These are phyloP conservation scores for Erysimum cheiri DNA, from an alignment of 441 rosid species.

Conservation along the genomic window DNA sequence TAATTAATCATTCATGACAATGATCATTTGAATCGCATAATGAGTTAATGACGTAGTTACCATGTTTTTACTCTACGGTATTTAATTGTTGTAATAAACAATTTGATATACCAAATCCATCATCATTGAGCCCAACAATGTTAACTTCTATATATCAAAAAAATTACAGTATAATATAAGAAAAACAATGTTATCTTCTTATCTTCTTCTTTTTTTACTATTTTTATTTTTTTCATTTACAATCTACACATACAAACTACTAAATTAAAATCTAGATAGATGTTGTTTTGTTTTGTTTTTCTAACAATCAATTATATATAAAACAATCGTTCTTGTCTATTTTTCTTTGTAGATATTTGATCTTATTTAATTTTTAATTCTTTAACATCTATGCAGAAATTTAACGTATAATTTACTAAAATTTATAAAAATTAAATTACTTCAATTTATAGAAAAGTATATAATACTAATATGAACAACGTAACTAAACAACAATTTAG, in stretches of 20 bases:
- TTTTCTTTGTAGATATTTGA: background rate
- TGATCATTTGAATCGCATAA: slow-evolving; percentile 28
- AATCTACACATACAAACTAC: background rate
- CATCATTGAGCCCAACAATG: slow-evolving; percentile 31
- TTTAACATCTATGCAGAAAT: background rate
- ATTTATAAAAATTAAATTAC: background rate
- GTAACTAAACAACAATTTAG: background rate
- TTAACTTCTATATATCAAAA: no score
- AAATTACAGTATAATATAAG: no score
- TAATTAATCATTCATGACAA: slow-evolving; percentile 10
- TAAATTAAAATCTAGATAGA: no score
- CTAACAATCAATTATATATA: background rate
- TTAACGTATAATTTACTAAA: background rate
- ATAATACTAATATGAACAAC: background rate
- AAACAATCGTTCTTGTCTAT: background rate
- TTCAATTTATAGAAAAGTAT: background rate
- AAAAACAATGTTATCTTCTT: background rate
- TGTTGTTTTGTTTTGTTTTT: background rate
- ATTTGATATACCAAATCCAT: slow-evolving; percentile 12
- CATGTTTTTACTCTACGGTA: slow-evolving; percentile 38
- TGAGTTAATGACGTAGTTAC: slow-evolving; percentile 31
- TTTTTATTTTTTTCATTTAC: no score
- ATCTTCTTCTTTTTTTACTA: no score
- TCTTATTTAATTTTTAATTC: background rate
- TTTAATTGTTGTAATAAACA: slow-evolving; percentile 9